These are phyloP conservation scores for Ceratobasidium sp. DNA, from an alignment of 1,284 basidiomycete species.

Conservation along the genomic window DNA sequence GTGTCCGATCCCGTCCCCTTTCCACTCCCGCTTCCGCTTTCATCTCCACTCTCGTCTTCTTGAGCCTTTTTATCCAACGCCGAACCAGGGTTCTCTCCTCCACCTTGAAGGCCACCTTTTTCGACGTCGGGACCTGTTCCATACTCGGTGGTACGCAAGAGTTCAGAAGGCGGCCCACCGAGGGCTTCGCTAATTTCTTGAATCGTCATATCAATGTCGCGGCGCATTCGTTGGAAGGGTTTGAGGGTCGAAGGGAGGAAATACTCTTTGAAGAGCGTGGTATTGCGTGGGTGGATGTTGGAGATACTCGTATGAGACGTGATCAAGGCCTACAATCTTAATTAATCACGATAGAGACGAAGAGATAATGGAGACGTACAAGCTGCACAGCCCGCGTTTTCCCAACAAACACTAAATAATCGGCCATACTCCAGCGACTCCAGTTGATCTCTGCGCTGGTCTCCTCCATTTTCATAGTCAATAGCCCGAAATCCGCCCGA, in stretches of 20 bases:
- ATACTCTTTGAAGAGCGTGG: conserved; percentile 53
- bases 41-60: conserved; percentile 7
- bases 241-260: conserved; percentile 54
- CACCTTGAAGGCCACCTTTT: neutral
- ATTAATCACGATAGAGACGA: neutral
- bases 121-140: conserved; percentile 3
- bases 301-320: conserved; percentile 55
- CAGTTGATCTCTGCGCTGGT: conserved; percentile 57
- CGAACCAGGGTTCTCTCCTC: conserved; percentile 14
- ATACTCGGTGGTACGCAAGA: conserved; percentile 12
- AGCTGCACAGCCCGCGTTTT: conserved; percentile 56
- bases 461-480: conserved; percentile 56
- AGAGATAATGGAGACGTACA: conserved; percentile 43
- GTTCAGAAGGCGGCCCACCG: conserved; percentile 48
- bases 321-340: conserved; percentile 53
- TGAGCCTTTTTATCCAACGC: conserved; percentile 2
- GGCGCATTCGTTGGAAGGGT: conserved; percentile 53
- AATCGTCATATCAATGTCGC: conserved; percentile 52
- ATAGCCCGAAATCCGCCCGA: conserved; percentile 56
- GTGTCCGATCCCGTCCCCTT: conserved; percentile 1
- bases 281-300: conserved; percentile 52
- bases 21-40: neutral
- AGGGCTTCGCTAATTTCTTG: conserved; percentile 53
- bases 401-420: conserved; percentile 55
- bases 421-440: conserved; percentile 55